Evolutionary conservation across 163 green algal species (phyloP).

Genomic region (Scenedesmus sp.): DNA sequence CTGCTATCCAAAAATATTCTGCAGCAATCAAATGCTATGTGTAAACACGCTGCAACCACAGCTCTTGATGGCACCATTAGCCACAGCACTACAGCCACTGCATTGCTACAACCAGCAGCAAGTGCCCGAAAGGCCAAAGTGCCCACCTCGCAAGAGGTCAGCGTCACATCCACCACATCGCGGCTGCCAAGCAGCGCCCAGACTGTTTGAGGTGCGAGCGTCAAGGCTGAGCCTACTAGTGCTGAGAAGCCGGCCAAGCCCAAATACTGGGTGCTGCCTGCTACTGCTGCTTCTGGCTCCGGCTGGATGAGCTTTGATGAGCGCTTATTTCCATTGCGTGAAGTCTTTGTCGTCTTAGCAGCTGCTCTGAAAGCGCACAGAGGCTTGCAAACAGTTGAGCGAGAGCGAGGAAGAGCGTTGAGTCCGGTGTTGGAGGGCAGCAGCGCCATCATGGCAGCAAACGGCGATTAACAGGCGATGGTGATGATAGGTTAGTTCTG

Average conservation of each 20-base stretch:
- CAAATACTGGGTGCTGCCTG: not conserved
- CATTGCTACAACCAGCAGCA: not conserved
- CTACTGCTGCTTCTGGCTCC: not conserved
- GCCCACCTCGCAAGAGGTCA: not conserved
- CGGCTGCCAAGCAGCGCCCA: slow-evolving; percentile 4
- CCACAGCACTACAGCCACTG: not conserved
- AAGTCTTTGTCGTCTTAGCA: not conserved
- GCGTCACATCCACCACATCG: not conserved
- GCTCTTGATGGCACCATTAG: not conserved
- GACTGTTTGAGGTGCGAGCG: not conserved
- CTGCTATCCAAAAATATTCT: not conserved
- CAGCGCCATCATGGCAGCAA: not conserved
- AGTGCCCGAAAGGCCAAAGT: not conserved
- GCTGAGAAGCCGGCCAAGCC: not conserved
- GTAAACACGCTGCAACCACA: not conserved
- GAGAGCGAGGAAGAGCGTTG: not conserved
- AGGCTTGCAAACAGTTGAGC: not conserved
- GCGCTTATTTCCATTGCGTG: not conserved
- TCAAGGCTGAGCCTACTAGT: not conserved
- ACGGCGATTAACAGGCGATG: not conserved
- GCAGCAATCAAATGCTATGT: not conserved
- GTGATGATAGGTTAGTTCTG: not conserved
- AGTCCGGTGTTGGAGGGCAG: not conserved
- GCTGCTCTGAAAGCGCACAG: not conserved
- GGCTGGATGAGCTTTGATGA: not conserved